A percentile compares a stretch with the other conserved stretches of the same genome.
These are phyloP conservation scores for Leccinum sublutescens DNA, from an alignment of 768 basidiomycete genomes.

Conservation along the genomic window DNA sequence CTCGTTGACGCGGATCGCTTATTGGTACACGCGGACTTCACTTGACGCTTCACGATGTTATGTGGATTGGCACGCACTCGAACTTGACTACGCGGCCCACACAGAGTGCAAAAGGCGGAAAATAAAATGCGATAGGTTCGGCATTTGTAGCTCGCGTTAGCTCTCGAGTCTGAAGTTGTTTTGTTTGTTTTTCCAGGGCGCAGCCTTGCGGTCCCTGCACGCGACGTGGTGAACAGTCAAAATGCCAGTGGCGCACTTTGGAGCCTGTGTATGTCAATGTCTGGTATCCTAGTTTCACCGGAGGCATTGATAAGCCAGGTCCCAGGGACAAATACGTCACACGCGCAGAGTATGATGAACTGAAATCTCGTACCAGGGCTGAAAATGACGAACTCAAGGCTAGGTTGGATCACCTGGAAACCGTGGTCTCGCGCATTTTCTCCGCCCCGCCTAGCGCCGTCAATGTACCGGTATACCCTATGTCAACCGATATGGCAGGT, in stretches of 20 bases:
- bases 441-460: conserved; percentile 27
- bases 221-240: conserved; percentile 74
- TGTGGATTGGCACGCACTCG: background rate
- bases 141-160: conserved; percentile 10
- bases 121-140: conserved; percentile 84
- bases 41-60: background rate
- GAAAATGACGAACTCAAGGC: conserved; percentile 57
- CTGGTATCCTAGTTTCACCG: background rate
- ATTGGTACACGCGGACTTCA: background rate
- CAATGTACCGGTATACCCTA: conserved; percentile 31
- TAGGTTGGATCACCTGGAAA: conserved; percentile 61
- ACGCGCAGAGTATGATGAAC: conserved; percentile 72
- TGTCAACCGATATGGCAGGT: conserved; percentile 32
- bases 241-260: conserved; percentile 81
- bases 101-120: conserved; percentile 84
- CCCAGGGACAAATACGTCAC: conserved; percentile 78
- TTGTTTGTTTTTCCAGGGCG: conserved; percentile 41
- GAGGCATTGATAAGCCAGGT: conserved; percentile 12
- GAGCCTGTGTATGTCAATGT: conserved; percentile 66
- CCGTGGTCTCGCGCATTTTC: conserved; percentile 45
- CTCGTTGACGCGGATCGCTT: conserved; percentile 14
- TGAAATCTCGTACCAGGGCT: conserved; percentile 48
- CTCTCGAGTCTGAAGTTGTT: conserved; percentile 23
- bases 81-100: conserved; percentile 10
- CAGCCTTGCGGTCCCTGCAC: conserved; percentile 83